These are phyloP conservation scores for Lasiosphaeria hispida DNA, from an alignment of 495 filamentous ascomycete species.

Conservation along the genomic window DNA sequence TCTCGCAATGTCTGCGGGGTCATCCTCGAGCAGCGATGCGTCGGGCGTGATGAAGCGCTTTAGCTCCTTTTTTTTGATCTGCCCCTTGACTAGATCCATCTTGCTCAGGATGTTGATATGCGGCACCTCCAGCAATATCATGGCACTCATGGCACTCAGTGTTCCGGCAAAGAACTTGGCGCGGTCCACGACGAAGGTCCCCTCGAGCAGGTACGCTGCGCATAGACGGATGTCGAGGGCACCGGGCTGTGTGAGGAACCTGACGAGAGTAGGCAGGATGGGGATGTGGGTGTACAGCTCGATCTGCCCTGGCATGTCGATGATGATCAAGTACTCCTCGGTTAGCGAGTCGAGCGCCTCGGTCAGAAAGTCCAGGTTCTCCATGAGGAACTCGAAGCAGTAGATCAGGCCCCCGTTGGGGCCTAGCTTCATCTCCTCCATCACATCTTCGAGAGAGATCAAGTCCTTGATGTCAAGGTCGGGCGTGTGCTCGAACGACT, in stretches of 20 bases:
- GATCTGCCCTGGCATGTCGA: constrained; percentile 99
- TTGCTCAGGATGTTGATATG: constrained; percentile 94
- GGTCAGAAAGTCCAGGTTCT: constrained; percentile 93
- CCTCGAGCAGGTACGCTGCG: constrained; percentile 93
- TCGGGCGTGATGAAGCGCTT: constrained; percentile 87
- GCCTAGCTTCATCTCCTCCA: constrained; percentile 92
- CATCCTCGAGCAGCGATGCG: constrained; percentile 70
- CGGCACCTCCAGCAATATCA: constrained; percentile 96
- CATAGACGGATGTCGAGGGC: constrained; percentile 84
- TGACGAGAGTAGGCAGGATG: constrained; percentile 80
- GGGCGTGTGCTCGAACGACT: constrained; percentile 84
- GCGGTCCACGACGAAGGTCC: constrained; percentile 89
- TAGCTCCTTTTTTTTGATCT: constrained; percentile 75
- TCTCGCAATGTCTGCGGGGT: constrained; percentile 51
- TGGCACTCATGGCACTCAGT: constrained; percentile 93
- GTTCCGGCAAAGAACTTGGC: constrained; percentile 97
- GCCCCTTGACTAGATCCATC: constrained; percentile 91
- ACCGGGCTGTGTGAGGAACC: constrained; percentile 75
- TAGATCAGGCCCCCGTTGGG: constrained; percentile 96
- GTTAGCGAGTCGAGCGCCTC: constrained; percentile 81
- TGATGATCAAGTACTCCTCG: constrained; percentile 93
- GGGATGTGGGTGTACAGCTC: constrained; percentile 98
- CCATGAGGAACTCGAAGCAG: constrained; percentile 94
- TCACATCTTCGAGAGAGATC: constrained; percentile 94
- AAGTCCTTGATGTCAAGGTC: constrained; percentile 97